Evolutionary conservation across 305 asterid species (phyloP).

Genomic region (Fraxinus greggii): DNA sequence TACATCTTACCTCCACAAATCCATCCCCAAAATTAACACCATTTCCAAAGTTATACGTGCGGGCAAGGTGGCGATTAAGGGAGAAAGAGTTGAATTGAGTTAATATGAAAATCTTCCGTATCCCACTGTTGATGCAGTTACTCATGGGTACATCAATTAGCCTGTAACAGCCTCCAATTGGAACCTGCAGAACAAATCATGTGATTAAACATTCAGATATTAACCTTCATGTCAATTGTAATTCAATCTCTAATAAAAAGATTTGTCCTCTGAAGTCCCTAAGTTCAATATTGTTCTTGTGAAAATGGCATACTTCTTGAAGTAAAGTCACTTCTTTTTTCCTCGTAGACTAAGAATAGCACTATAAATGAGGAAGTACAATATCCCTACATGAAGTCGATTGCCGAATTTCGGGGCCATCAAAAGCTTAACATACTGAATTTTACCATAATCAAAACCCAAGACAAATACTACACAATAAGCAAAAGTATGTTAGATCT

Average conservation of each 20-base stretch:
- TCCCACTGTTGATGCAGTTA: slow-evolving; percentile 96
- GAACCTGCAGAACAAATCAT: slow-evolving; percentile 56
- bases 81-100: slow-evolving; percentile 96
- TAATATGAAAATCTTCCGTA: slow-evolving; percentile 75
- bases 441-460: not conserved
- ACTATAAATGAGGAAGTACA: not conserved
- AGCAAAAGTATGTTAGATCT: not conserved
- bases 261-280: not conserved
- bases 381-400: not conserved
- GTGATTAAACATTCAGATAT: not conserved
- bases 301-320: not conserved
- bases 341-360: not conserved
- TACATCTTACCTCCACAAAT: slow-evolving; percentile 80
- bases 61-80: slow-evolving; percentile 92
- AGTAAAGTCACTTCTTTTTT: not conserved
- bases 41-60: slow-evolving; percentile 73
- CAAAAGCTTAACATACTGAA: not conserved
- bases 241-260: not conserved
- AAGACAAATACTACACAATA: not conserved
- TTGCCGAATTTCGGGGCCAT: not conserved
- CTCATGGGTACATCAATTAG: slow-evolving; percentile 96
- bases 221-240: not conserved
- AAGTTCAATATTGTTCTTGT: not conserved
- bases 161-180: slow-evolving; percentile 93
- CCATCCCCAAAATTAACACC: slow-evolving; percentile 92